Conservation (phyloP, 352 stramenopile species). For the Phytophthora sojae region DNA sequence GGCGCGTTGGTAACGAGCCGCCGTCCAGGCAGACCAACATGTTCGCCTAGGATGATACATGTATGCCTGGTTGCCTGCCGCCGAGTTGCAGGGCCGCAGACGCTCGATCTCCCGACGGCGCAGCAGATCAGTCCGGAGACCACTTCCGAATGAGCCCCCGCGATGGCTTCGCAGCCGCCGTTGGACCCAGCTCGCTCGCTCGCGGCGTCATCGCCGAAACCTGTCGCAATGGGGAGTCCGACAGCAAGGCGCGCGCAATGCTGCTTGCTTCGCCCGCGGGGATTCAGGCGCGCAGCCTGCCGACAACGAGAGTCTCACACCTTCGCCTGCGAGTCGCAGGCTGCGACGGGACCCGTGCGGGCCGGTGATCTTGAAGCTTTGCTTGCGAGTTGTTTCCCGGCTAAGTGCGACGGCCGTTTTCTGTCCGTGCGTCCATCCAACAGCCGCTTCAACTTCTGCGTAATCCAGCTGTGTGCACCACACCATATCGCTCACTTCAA, state of each 20-base stretch:
- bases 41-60: not conserved
- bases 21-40: not conserved
- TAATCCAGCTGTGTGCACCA: constrained; percentile 9
- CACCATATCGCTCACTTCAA: not conserved
- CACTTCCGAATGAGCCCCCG: not conserved
- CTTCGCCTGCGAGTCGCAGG: too few species aligned
- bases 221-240: too few species aligned
- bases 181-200: too few species aligned
- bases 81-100: not conserved
- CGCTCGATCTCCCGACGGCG: too few species aligned
- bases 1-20: not conserved
- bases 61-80: not conserved
- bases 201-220: too few species aligned
- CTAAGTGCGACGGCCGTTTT: not conserved
- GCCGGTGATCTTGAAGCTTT: constrained; percentile 3
- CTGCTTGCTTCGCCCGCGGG: too few species aligned
- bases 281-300: not conserved
- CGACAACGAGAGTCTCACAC: not conserved
- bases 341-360: not conserved
- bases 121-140: not conserved
- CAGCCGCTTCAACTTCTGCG: constrained; percentile 22
- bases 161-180: not conserved
- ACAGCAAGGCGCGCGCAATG: too few species aligned
- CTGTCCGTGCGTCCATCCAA: not conserved
- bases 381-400: not conserved